Base-by-base conservation (phyloP, 495 filamentous ascomycete genomes). In the Penicillium diatomitis region DNA sequence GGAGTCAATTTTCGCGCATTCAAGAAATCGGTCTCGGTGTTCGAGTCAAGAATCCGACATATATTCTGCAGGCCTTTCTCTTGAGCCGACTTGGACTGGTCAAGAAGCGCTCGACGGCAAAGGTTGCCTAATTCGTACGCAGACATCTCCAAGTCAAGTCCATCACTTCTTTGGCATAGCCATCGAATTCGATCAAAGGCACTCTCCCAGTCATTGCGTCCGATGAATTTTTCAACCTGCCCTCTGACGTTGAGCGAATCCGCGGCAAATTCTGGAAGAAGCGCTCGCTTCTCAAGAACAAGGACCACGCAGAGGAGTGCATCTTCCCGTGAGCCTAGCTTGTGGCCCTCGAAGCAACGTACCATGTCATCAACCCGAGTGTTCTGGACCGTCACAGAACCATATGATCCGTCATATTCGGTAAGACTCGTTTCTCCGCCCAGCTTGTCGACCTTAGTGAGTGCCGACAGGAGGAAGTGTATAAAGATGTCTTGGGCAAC, bases 401-500 rank as follows among this genome's bases (percentile, higher is more conserved):
- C 20, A 20, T 20, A 20, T 20, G 20, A 20, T 20, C 20, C 20
- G 20, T 20, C 20, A 20, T 1, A 20, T 2, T 20, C 20, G 2
- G 20, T 1, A 0, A 69, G 9, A 42, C 57, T 48, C 0, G 53
- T 49, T 0, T 58, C 47, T 0, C 62, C 61, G 1, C 58, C 62
- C 8, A 67, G 40, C 0, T 52, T 38, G 6, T 48, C 6, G 3
- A 64, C 4, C 8, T 44, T 38, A 4, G 9, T 6, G 0, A 65
- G 39, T 0, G 51, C 55, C 8, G 45, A 29, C 28, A 52, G 51
- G 8, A 69, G 45, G 34, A 73, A 67, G 2, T 62, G 56, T 0
- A 63, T 63, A 30, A 62, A 73, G 6, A 73, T 55, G 32, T 73
- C 68, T 40, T 73, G 70, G 4, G 70, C 70, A 2, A 44, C 57